A percentile compares a stretch with the other conserved stretches of the same genome.
Evolutionary conservation across 2,329 filamentous ascomycete species (phyloP).

Genomic region (Elsinoe batatas): DNA sequence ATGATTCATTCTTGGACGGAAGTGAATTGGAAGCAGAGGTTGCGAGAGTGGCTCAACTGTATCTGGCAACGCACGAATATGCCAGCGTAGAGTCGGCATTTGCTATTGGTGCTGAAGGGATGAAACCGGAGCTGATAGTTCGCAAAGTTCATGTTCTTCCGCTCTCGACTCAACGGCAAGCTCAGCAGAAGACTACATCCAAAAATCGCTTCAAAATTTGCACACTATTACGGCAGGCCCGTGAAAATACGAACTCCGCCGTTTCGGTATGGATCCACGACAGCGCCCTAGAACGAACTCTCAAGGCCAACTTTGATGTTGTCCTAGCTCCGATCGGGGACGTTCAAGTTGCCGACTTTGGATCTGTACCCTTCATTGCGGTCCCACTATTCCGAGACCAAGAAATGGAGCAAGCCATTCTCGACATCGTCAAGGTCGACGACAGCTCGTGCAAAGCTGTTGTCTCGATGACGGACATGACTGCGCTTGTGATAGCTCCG

Average conservation of each 20-base stretch:
- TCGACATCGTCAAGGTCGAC: constrained; percentile 10
- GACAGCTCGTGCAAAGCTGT: constrained; percentile 6
- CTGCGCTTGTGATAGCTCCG: constrained; percentile 10
- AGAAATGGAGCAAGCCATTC: constrained; percentile 6
- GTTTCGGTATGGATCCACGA: constrained; percentile 4
- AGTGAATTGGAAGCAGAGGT: constrained; percentile 16
- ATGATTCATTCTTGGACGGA: constrained; percentile 18
- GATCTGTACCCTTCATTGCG: neutral
- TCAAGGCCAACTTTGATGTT: constrained; percentile 5
- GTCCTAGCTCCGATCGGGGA: neutral
- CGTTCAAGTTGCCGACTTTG: neutral
- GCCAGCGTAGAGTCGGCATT: constrained; percentile 18
- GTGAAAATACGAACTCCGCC: neutral
- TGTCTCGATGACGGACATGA: neutral
- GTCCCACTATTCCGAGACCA: constrained; percentile 10
- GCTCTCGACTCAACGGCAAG: neutral
- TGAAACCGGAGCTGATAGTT: constrained; percentile 26
- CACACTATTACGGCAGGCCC: neutral
- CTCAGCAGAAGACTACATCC: neutral
- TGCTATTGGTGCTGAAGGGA: constrained; percentile 24
- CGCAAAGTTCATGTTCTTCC: constrained; percentile 21
- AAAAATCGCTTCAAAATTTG: neutral
- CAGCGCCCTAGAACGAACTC: neutral
- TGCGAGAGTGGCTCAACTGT: constrained; percentile 11
- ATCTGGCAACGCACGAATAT: constrained; percentile 13